phyloP scores from a whole-genome alignment of 2,329 filamentous ascomycete genomes.

The Alternaria atra region DNA sequence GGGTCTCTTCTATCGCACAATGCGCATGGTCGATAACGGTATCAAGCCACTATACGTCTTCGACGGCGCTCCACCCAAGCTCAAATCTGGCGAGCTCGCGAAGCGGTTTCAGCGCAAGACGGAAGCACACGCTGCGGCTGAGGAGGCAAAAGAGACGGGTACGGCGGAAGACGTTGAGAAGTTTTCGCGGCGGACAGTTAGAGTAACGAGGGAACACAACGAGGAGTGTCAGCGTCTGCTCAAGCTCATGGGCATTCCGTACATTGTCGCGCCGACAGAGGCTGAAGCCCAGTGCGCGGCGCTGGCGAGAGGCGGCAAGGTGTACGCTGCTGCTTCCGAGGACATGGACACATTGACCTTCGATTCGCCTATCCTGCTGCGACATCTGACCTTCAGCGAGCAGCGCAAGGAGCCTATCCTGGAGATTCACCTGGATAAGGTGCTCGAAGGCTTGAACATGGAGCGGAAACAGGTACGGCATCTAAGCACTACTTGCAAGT shows the following conservation, averaged over 20 bases:
- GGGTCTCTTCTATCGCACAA: slow-evolving; percentile 99
- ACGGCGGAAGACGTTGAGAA: slow-evolving; percentile 98
- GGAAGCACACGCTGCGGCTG: slow-evolving; percentile 86
- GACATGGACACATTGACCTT: slow-evolving; percentile 99
- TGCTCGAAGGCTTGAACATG: slow-evolving; percentile 88
- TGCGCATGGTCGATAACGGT: slow-evolving; percentile 97
- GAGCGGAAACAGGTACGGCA: slow-evolving; percentile 76
- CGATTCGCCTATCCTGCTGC: slow-evolving; percentile 85
- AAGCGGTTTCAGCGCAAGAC: slow-evolving; percentile 96
- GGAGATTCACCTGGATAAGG: slow-evolving; percentile 88
- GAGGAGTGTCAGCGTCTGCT: slow-evolving; percentile 89
- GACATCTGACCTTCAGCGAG: slow-evolving; percentile 96
- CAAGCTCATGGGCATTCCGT: slow-evolving; percentile 95
- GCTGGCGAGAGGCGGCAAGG: slow-evolving; percentile 88
- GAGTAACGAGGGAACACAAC: slow-evolving; percentile 97
- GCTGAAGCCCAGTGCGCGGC: slow-evolving; percentile 96
- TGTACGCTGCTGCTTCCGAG: slow-evolving; percentile 95
- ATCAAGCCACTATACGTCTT: slow-evolving; percentile 99
- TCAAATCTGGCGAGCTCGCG: slow-evolving; percentile 96
- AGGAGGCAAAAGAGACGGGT: slow-evolving; percentile 96
- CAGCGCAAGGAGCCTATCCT: slow-evolving; percentile 97
- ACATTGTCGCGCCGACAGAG: slow-evolving; percentile 93
- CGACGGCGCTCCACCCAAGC: slow-evolving; percentile 93
- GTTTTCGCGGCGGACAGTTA: slow-evolving; percentile 90
- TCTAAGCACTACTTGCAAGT: slow-evolving; percentile 11